phyloP scores from a whole-genome alignment of 257 asterid genomes.

The Datura wrightii region DNA sequence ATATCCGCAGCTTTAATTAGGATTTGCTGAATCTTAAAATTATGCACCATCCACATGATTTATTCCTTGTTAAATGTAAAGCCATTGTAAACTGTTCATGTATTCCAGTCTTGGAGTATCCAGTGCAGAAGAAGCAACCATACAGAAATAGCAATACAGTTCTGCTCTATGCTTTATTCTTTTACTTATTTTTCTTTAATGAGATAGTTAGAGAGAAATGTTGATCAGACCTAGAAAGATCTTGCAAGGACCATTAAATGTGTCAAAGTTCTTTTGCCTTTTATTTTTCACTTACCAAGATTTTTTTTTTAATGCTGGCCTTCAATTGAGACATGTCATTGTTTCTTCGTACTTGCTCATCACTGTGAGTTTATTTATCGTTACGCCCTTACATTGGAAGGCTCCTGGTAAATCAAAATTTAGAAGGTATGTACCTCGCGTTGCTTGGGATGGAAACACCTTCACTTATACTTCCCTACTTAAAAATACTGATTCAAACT shows the following conservation, averaged over 20 bases:
- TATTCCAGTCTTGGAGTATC: neutral
- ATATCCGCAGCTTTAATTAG: neutral
- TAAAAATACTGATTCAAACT: neutral
- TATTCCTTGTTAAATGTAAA: neutral
- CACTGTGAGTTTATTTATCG: neutral
- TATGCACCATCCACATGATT: neutral
- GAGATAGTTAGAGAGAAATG: neutral
- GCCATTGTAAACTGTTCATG: neutral
- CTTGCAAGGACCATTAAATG: neutral
- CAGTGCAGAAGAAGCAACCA: neutral
- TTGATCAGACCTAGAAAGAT: constrained; percentile 19
- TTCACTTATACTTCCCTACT: neutral
- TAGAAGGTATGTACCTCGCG: constrained; percentile 3
- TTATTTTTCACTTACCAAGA: neutral
- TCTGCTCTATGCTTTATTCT: neutral
- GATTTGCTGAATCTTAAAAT: neutral
- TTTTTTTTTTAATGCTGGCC: neutral
- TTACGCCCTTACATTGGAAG: neutral
- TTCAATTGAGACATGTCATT: neutral
- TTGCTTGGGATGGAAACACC: constrained; percentile 18
- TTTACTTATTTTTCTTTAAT: neutral
- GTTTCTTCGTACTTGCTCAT: constrained; percentile 11
- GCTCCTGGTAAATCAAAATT: constrained; percentile 18
- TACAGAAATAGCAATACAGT: neutral
- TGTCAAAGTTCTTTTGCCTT: neutral